Conservation (phyloP, 1,284 basidiomycete genomes). For the Amylostereum areolatum region DNA sequence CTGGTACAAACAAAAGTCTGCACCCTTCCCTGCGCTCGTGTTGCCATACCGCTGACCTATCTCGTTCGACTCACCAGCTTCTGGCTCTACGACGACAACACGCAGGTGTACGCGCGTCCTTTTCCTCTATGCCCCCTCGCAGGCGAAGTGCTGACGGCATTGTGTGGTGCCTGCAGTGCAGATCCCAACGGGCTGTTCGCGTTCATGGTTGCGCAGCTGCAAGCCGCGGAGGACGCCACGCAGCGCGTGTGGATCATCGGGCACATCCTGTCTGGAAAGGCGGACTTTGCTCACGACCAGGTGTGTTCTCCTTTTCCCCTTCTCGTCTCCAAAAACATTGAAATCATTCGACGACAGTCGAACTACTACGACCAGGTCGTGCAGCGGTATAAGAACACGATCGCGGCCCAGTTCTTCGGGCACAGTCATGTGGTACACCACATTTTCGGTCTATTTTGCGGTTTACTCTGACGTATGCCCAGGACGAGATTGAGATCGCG, state of each 20-base stretch:
- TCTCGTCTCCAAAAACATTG: no score
- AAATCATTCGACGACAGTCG: slow-evolving; percentile 29
- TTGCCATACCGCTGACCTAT: not conserved
- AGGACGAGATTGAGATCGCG: slow-evolving; percentile 52
- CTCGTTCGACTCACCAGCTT: slow-evolving; percentile 10
- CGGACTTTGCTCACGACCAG: no score
- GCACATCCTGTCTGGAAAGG: no score
- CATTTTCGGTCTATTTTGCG: no score
- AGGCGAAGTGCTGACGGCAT: not conserved
- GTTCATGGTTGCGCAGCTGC: no score
- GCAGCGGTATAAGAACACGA: slow-evolving; percentile 49
- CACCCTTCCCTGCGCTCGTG: not conserved
- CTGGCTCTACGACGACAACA: slow-evolving; percentile 21
- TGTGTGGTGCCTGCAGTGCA: not conserved
- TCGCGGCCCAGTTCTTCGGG: slow-evolving; percentile 45
- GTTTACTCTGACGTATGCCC: not conserved
- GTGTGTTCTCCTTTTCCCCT: no score
- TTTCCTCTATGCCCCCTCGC: not conserved
- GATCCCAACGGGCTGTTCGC: no score
- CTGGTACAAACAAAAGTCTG: slow-evolving; percentile 11
- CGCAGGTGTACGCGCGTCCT: slow-evolving; percentile 1
- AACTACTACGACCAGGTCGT: slow-evolving; percentile 54
- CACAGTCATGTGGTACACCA: slow-evolving; percentile 31
- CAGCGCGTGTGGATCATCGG: no score
- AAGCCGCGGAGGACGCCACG: no score